These are phyloP conservation scores for Cantharellus anzutake DNA, from an alignment of 768 basidiomycete species.

Conservation along the genomic window DNA sequence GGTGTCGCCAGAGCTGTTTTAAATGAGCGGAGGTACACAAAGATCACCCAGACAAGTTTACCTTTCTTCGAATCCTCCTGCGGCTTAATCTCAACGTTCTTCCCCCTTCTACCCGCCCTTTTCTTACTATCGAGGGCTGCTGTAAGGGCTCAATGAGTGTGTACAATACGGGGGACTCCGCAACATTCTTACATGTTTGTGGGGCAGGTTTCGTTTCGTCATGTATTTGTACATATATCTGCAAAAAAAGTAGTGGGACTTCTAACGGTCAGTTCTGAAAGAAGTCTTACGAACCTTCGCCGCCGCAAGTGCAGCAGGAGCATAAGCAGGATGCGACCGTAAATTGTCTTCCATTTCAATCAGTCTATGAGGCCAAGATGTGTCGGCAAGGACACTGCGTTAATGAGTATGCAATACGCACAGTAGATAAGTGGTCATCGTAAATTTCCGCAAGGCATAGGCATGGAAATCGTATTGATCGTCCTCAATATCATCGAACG, in stretches of 20 bases:
- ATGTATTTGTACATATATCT: slow-evolving; percentile 59
- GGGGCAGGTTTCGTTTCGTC: slow-evolving; percentile 34
- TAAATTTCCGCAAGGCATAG: slow-evolving; percentile 80
- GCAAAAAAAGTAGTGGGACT: not conserved
- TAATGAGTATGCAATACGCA: slow-evolving; percentile 21
- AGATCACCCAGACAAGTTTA: slow-evolving; percentile 13
- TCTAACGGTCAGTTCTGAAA: not conserved
- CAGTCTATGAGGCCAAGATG: slow-evolving; percentile 28
- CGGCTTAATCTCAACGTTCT: slow-evolving; percentile 27
- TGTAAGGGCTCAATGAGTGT: not conserved
- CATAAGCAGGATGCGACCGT: slow-evolving; percentile 57
- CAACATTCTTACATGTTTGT: slow-evolving; percentile 18
- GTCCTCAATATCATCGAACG: slow-evolving; percentile 76
- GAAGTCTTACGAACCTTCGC: slow-evolving; percentile 30
- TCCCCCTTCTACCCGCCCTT: slow-evolving; percentile 74
- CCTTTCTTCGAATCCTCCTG: slow-evolving; percentile 59
- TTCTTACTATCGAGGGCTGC: slow-evolving; percentile 39
- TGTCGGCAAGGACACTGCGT: too few species aligned
- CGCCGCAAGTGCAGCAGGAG: slow-evolving; percentile 51
- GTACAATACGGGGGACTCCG: slow-evolving; percentile 15
- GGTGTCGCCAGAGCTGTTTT: not conserved
- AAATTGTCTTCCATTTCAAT: slow-evolving; percentile 67
- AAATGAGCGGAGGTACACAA: not conserved
- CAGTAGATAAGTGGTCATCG: slow-evolving; percentile 71
- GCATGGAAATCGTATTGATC: slow-evolving; percentile 98